A percentile compares a stretch with the other conserved stretches of the same genome.
Conservation (phyloP, 2,329 filamentous ascomycete species). For the Botrytis galanthina region DNA sequence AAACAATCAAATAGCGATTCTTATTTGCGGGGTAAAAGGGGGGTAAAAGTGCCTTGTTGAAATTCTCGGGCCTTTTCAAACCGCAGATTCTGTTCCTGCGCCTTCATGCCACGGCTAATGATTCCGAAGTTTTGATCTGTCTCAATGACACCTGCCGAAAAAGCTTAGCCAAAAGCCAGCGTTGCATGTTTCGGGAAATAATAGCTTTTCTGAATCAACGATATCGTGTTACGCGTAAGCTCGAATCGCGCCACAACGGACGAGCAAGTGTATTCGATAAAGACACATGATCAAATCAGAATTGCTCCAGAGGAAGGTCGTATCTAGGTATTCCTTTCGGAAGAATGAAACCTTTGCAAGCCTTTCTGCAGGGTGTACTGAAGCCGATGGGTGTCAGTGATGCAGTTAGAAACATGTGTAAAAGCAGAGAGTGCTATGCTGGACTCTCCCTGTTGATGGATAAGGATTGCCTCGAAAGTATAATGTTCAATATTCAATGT, state of each 20-base stretch:
- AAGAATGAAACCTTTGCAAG: neutral
- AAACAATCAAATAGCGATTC: neutral
- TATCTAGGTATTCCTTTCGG: neutral
- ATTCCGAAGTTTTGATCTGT: neutral
- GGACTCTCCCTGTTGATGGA: neutral
- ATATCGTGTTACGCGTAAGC: neutral
- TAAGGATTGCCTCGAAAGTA: neutral
- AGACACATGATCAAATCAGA: neutral
- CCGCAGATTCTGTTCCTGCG: neutral
- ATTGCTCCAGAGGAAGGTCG: neutral
- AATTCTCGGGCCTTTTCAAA: slow-evolving; percentile 3
- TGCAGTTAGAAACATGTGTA: neutral
- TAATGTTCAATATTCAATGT: neutral
- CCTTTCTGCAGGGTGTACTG: neutral
- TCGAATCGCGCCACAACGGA: neutral
- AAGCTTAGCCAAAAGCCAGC: neutral
- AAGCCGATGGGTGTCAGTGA: neutral
- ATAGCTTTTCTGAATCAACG: neutral
- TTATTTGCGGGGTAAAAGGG: slow-evolving; percentile 4
- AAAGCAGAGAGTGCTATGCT: neutral
- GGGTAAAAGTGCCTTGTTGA: neutral
- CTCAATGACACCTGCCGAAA: slow-evolving; percentile 2
- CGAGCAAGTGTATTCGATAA: neutral
- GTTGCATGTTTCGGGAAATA: neutral
- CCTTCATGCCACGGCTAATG: neutral